Evolutionary conservation across 805 yeast genomes (phyloP).

Genomic region (Nakazawaea molendinolei): DNA sequence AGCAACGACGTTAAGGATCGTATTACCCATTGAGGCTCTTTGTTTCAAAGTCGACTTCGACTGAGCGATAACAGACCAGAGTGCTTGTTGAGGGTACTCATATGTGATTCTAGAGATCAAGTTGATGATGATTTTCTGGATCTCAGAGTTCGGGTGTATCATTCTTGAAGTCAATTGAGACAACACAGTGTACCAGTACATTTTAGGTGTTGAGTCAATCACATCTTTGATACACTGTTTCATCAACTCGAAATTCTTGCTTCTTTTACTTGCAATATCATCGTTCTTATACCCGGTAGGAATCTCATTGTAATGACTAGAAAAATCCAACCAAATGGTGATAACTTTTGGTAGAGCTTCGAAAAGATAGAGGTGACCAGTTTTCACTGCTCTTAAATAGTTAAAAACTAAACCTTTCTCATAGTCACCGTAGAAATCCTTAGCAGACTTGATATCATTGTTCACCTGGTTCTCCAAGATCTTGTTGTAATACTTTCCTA

Average conservation of each 20-base stretch:
- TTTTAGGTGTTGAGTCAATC: slow-evolving; percentile 37
- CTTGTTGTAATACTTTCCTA: slow-evolving; percentile 76
- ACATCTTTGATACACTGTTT: slow-evolving; percentile 41
- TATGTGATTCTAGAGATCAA: slow-evolving; percentile 52
- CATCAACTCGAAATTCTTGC: slow-evolving; percentile 36
- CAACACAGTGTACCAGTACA: slow-evolving; percentile 76
- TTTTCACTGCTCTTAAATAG: slow-evolving; percentile 52
- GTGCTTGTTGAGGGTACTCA: slow-evolving; percentile 71
- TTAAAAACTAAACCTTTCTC: slow-evolving; percentile 49
- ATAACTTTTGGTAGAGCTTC: slow-evolving; percentile 88
- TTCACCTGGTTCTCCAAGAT: slow-evolving; percentile 55
- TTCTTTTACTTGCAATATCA: slow-evolving; percentile 22
- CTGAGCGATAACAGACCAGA: slow-evolving; percentile 81
- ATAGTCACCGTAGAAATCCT: slow-evolving; percentile 38
- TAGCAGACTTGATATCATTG: slow-evolving; percentile 16
- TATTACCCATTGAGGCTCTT: slow-evolving; percentile 39
- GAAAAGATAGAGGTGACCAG: slow-evolving; percentile 59
- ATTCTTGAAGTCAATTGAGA: slow-evolving; percentile 83
- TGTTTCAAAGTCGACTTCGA: slow-evolving; percentile 47
- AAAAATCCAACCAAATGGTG: slow-evolving; percentile 86
- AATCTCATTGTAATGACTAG: slow-evolving; percentile 27
- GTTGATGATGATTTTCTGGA: slow-evolving; percentile 48
- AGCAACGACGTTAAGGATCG: slow-evolving; percentile 28
- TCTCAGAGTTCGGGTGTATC: slow-evolving; percentile 50
- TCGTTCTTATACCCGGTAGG: slow-evolving; percentile 18